Percentiles rank a stretch among this genome's conserved stretches.
phyloP scores from a whole-genome alignment of 371 early-diverging fungal species.

The Encephalitozoon hellem region DNA sequence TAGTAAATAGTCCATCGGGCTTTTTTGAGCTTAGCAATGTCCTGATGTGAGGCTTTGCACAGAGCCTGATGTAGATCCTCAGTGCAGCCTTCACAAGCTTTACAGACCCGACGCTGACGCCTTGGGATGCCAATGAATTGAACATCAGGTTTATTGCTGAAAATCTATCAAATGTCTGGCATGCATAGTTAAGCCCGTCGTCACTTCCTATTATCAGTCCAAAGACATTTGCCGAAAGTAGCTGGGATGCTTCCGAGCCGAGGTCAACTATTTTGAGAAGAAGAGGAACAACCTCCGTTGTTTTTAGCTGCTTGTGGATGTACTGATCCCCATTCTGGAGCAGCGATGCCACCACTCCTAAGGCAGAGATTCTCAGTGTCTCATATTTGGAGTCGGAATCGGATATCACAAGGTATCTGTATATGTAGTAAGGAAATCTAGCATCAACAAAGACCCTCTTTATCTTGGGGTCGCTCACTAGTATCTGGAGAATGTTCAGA shows the following conservation, averaged over 20 bases:
- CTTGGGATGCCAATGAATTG: constrained; percentile 78
- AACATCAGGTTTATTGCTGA: constrained; percentile 85
- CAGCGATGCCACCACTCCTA: constrained; percentile 86
- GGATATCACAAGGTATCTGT: constrained; percentile 91
- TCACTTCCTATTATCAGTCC: constrained; percentile 84
- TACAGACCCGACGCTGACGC: constrained; percentile 72
- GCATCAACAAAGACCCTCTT: constrained; percentile 75
- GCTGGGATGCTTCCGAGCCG: constrained; percentile 84
- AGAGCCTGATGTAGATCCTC: constrained; percentile 79
- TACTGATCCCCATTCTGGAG: constrained; percentile 84
- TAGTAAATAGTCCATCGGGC: constrained; percentile 26
- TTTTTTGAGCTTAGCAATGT: constrained; percentile 1
- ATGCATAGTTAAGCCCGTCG: constrained; percentile 85
- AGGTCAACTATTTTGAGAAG: constrained; percentile 92
- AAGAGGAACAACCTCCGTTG: constrained; percentile 91
- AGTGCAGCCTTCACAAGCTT: constrained; percentile 82
- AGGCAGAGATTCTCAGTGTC: constrained; percentile 75
- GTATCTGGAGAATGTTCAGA: constrained; percentile 28
- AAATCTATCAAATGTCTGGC: constrained; percentile 87
- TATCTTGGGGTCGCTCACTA: constrained; percentile 64
- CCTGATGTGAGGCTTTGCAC: constrained; percentile 56
- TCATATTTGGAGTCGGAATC: constrained; percentile 81
- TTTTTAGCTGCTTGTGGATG: constrained; percentile 79
- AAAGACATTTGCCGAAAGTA: constrained; percentile 89
- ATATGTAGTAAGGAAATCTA: constrained; percentile 85